Evolutionary conservation across 177 flowering plant species (phyloP).

Genomic region (Telopea speciosissima): DNA sequence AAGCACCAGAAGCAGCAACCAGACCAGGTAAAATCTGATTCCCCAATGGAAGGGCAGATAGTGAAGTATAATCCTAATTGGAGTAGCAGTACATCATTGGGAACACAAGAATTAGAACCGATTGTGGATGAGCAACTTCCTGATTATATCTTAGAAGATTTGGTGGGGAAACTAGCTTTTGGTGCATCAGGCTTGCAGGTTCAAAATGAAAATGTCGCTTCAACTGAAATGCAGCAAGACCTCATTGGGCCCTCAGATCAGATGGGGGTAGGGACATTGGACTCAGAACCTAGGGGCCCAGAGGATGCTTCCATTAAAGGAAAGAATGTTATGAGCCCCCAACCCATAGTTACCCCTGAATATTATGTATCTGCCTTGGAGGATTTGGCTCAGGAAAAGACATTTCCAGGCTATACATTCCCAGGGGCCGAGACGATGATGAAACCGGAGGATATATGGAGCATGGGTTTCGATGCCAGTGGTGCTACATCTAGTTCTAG

Average conservation of each 20-base stretch:
- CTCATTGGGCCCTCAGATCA: slow-evolving; percentile 16
- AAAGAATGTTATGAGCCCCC: slow-evolving; percentile 26
- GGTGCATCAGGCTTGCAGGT: slow-evolving; percentile 20
- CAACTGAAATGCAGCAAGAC: slow-evolving; percentile 22
- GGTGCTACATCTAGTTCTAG: slow-evolving; percentile 34
- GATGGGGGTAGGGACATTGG: slow-evolving; percentile 18
- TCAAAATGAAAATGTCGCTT: slow-evolving; percentile 18
- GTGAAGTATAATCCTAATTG: slow-evolving; percentile 30
- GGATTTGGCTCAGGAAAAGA: slow-evolving; percentile 29
- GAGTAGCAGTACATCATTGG: slow-evolving; percentile 15
- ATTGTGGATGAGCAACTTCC: slow-evolving; percentile 18
- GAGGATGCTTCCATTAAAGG: slow-evolving; percentile 45
- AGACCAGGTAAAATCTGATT: slow-evolving; percentile 15
- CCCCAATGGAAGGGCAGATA: slow-evolving; percentile 37
- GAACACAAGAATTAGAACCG: slow-evolving; percentile 14
- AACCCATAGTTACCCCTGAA: slow-evolving; percentile 19
- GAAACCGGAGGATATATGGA: slow-evolving; percentile 49
- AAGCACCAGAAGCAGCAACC: slow-evolving; percentile 43
- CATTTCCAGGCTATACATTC: slow-evolving; percentile 27
- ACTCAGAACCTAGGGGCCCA: slow-evolving; percentile 12
- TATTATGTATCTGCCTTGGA: slow-evolving; percentile 47
- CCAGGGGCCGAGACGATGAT: slow-evolving; percentile 29
- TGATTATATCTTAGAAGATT: slow-evolving; percentile 25
- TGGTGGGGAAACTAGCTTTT: slow-evolving; percentile 23
- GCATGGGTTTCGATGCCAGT: slow-evolving; percentile 37